These are phyloP conservation scores for Wallacemonas sp. DNA, from an alignment of 208 protist species.

Conservation along the genomic window DNA sequence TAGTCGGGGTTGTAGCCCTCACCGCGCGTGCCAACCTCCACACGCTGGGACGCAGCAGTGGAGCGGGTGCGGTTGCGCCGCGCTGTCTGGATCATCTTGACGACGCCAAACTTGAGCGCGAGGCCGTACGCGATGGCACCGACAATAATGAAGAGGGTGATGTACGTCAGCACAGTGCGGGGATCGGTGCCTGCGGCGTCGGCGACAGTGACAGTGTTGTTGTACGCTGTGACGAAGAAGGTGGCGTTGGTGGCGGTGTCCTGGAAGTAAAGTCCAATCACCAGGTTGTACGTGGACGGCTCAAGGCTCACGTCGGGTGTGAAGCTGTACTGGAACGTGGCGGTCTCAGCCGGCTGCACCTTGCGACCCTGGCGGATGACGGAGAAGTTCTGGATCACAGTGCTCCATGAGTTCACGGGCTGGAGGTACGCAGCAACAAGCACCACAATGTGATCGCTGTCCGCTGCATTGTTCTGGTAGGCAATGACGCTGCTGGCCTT, in stretches of 20 bases:
- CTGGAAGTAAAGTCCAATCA: constrained; percentile 77
- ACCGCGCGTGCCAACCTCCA: constrained; percentile 45
- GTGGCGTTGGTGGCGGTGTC: constrained; percentile 64
- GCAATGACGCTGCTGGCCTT: constrained; percentile 48
- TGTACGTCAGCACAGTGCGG: constrained; percentile 79
- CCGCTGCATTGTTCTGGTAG: constrained; percentile 64
- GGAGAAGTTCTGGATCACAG: constrained; percentile 88
- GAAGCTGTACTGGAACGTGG: constrained; percentile 84
- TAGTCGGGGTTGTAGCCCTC: constrained; percentile 79
- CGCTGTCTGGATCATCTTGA: constrained; percentile 34
- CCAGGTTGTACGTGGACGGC: constrained; percentile 80
- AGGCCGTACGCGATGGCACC: constrained; percentile 49
- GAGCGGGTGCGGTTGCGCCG: constrained; percentile 4
- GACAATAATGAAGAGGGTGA: constrained; percentile 71
- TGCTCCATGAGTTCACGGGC: constrained; percentile 34
- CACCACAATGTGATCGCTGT: constrained; percentile 41
- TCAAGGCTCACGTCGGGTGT: constrained; percentile 68
- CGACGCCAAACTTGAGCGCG: constrained; percentile 42
- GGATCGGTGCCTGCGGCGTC: constrained; percentile 77
- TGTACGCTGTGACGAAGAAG: constrained; percentile 69
- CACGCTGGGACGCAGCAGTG: constrained; percentile 3
- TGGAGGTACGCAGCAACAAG: constrained; percentile 61
- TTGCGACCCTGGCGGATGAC: constrained; percentile 71
- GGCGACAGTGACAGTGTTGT: constrained; percentile 66
- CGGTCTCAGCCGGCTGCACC: constrained; percentile 58